These are phyloP conservation scores for Pyronema domesticum DNA, from an alignment of 495 filamentous ascomycete species.

Conservation along the genomic window DNA sequence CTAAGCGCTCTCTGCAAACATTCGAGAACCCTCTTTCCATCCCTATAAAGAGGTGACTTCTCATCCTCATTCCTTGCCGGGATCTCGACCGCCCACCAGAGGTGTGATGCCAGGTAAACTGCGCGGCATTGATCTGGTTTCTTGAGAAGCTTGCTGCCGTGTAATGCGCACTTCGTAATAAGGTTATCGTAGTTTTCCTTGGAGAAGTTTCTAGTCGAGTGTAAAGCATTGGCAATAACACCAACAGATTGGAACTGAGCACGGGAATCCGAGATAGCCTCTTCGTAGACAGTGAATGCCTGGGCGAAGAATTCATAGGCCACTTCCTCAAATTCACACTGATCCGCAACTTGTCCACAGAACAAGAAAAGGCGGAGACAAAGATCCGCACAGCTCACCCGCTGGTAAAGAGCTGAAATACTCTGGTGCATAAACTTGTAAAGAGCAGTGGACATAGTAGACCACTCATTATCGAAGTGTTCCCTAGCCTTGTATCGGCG, in stretches of 20 bases:
- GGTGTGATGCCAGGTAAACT: slow-evolving; percentile 84
- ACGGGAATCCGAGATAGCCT: slow-evolving; percentile 81
- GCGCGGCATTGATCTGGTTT: slow-evolving; percentile 96
- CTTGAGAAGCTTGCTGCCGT: slow-evolving; percentile 91
- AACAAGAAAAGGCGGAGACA: slow-evolving; percentile 73
- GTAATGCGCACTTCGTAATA: slow-evolving; percentile 90
- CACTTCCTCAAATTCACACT: slow-evolving; percentile 83
- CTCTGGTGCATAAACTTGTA: slow-evolving; percentile 89
- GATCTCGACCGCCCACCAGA: slow-evolving; percentile 96
- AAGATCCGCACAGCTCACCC: slow-evolving; percentile 72
- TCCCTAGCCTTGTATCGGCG: slow-evolving; percentile 78
- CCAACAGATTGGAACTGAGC: slow-evolving; percentile 97
- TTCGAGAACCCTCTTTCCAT: slow-evolving; percentile 90
- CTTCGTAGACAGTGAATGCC: slow-evolving; percentile 95
- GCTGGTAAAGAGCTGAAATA: slow-evolving; percentile 72
- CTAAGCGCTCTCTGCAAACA: slow-evolving; percentile 89
- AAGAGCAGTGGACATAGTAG: slow-evolving; percentile 67
- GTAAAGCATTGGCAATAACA: slow-evolving; percentile 74
- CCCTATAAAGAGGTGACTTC: slow-evolving; percentile 58
- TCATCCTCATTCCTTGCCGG: slow-evolving; percentile 66
- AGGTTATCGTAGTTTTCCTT: slow-evolving; percentile 97
- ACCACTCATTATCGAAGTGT: slow-evolving; percentile 91
- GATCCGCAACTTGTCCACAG: slow-evolving; percentile 83
- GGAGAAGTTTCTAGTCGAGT: slow-evolving; percentile 68
- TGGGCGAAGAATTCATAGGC: slow-evolving; percentile 98